phyloP scores from a whole-genome alignment of 345 rosid species.

The Eucalyptus regnans region DNA sequence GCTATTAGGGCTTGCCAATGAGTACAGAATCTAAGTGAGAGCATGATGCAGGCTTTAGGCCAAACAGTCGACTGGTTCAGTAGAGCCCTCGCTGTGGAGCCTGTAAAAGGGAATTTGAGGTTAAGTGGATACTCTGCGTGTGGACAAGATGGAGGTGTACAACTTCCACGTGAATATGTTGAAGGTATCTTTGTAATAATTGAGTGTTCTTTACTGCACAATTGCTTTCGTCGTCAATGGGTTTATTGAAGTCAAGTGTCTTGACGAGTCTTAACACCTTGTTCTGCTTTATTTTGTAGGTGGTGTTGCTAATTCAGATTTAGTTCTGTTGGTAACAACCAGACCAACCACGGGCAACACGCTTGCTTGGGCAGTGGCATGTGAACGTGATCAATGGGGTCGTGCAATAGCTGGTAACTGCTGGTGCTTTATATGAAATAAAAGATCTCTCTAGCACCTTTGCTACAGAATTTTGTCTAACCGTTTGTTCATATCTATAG shows the following conservation, averaged over 20 bases:
- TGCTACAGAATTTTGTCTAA: neutral
- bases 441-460: neutral
- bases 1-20: neutral
- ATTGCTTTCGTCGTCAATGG: neutral
- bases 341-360: conserved; percentile 99
- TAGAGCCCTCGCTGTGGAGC: conserved; percentile 92
- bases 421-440: neutral
- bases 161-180: conserved; percentile 87
- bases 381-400: conserved; percentile 99
- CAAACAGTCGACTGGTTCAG: conserved; percentile 92
- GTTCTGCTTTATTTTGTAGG: conserved; percentile 17
- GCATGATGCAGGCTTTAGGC: conserved; percentile 67
- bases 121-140: conserved; percentile 99
- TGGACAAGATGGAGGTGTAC: conserved; percentile 99
- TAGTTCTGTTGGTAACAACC: conserved; percentile 93
- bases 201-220: neutral
- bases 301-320: conserved; percentile 88
- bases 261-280: neutral
- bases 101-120: conserved; percentile 92
- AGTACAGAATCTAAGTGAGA: neutral
- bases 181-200: conserved; percentile 48
- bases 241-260: neutral
- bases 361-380: conserved; percentile 99
- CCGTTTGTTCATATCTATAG: conserved; percentile 3
- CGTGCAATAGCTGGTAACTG: conserved; percentile 93